phyloP scores from a whole-genome alignment of 2,329 filamentous ascomycete genomes.

The Trematosphaeria pertusa region DNA sequence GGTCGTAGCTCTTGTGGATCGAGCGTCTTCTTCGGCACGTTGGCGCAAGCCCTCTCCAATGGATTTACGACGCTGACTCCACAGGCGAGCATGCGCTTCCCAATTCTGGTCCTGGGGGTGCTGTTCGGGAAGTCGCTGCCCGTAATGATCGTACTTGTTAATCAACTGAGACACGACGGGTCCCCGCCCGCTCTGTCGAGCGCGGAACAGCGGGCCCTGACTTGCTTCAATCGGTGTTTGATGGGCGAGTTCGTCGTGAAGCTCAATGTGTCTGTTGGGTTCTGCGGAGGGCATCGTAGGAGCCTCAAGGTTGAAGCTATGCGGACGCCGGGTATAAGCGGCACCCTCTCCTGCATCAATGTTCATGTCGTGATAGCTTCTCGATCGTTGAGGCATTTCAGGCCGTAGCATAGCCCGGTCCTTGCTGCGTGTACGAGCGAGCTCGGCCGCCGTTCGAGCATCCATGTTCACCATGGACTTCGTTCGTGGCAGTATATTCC shows the following conservation, averaged over 20 bases:
- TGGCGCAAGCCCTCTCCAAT: constrained; percentile 34
- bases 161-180: constrained; percentile 27
- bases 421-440: constrained; percentile 45
- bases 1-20: not conserved
- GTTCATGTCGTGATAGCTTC: constrained; percentile 37
- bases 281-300: constrained; percentile 37
- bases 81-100: constrained; percentile 34
- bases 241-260: constrained; percentile 4
- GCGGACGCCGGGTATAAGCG: constrained; percentile 21
- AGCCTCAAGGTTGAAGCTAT: constrained; percentile 23
- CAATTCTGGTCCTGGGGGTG: constrained; percentile 25
- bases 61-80: constrained; percentile 40
- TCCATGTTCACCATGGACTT: constrained; percentile 46
- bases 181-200: constrained; percentile 23
- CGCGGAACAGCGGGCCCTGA: constrained; percentile 11
- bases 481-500: constrained; percentile 32
- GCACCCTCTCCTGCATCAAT: constrained; percentile 32
- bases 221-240: constrained; percentile 6
- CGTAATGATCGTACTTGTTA: constrained; percentile 21
- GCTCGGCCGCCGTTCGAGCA: constrained; percentile 40
- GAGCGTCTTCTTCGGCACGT: constrained; percentile 10
- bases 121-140: constrained; percentile 1
- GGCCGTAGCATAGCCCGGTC: constrained; percentile 33
- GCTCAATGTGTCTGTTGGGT: constrained; percentile 7
- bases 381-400: constrained; percentile 29